Conservation (phyloP, 1,284 basidiomycete genomes). For the Flammula alnicola region DNA sequence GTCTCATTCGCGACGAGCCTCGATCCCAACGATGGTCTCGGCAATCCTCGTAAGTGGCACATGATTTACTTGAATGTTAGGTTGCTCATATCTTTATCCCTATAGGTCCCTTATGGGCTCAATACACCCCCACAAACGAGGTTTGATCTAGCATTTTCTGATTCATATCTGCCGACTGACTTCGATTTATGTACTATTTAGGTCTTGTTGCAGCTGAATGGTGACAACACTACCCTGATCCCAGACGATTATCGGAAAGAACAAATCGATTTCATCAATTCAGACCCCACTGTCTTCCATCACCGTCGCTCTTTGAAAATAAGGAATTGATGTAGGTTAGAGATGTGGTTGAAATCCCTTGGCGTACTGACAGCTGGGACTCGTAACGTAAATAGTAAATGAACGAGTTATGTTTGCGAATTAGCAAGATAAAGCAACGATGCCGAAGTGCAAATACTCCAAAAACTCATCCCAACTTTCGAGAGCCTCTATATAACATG, state of each 20-base stretch:
- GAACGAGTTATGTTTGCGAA: no score
- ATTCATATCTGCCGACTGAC: not conserved
- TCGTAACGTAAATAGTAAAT: no score
- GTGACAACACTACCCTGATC: slow-evolving; percentile 39
- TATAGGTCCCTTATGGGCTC: slow-evolving; percentile 42
- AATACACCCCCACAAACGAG: slow-evolving; percentile 36
- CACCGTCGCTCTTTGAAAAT: slow-evolving; percentile 22
- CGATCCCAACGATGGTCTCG: slow-evolving; percentile 53
- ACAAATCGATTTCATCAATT: slow-evolving; percentile 43
- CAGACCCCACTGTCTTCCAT: slow-evolving; percentile 32
- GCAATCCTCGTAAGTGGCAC: slow-evolving; percentile 37
- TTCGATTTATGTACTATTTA: slow-evolving; percentile 11
- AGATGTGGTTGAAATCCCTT: not conserved
- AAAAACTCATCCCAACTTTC: no score
- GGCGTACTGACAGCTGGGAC: no score
- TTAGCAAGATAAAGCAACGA: no score
- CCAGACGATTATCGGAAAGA: slow-evolving; percentile 40
- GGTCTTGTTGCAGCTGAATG: slow-evolving; percentile 44
- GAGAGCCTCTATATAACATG: no score
- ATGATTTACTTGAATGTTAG: not conserved
- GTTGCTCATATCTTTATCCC: not conserved
- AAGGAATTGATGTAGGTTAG: not conserved
- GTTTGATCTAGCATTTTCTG: slow-evolving; percentile 16
- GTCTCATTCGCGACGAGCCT: slow-evolving; percentile 53
- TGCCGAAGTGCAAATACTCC: no score